Conservation (phyloP, 2,329 filamentous ascomycete species). For the Delphinella strobiligena region DNA sequence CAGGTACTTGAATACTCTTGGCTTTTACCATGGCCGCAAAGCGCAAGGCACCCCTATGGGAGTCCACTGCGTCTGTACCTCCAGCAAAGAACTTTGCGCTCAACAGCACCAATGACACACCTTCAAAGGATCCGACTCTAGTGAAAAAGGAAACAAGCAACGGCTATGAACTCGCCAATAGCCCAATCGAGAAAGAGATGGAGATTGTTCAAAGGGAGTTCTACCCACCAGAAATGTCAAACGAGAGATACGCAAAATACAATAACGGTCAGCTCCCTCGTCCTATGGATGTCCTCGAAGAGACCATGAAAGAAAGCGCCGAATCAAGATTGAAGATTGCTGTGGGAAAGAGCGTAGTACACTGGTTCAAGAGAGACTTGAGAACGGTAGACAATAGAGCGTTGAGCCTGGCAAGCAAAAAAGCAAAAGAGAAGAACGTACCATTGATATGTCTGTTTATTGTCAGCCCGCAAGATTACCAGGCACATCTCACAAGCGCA, state of each 20-base stretch:
- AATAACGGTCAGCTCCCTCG: constrained; percentile 55
- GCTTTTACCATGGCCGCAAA: too few species aligned
- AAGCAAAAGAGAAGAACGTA: constrained; percentile 54
- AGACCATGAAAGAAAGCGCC: constrained; percentile 50
- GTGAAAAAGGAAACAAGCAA: too few species aligned
- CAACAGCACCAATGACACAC: too few species aligned
- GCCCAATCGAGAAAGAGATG: constrained; percentile 18
- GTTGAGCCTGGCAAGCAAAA: constrained; percentile 52
- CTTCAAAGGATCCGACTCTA: too few species aligned
- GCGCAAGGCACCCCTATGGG: too few species aligned
- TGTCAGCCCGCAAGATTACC: constrained; percentile 70
- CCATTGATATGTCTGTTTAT: constrained; percentile 69
- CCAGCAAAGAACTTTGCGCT: too few species aligned
- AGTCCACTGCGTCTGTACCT: too few species aligned
- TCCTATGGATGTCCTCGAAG: constrained; percentile 57
- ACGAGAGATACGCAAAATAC: constrained; percentile 64
- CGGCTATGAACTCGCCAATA: too few species aligned
- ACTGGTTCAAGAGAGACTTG: constrained; percentile 86
- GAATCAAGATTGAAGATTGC: constrained; percentile 39
- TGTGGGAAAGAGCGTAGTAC: constrained; percentile 54
- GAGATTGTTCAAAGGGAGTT: constrained; percentile 45
- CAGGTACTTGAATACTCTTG: too few species aligned
- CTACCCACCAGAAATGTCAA: constrained; percentile 80
- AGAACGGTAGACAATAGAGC: constrained; percentile 62
- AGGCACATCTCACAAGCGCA: constrained; percentile 64